Evolutionary conservation across 345 rosid species (phyloP), one percentile per base, ranked within the genome.

Genomic region (Mercurialis annua): DNA sequence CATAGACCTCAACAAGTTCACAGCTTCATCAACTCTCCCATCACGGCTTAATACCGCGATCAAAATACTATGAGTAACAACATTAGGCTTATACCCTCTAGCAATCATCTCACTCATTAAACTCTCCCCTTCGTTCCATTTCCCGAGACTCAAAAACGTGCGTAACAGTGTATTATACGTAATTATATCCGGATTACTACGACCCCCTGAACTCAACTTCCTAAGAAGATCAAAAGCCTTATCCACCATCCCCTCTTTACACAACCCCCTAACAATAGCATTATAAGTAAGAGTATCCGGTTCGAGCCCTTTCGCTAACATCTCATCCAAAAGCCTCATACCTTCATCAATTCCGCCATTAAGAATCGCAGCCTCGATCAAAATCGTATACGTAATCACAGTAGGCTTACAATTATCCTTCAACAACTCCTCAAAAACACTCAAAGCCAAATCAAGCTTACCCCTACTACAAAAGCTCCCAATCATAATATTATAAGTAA

Each of bases 401-500:
- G 85, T 78, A 0, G 97, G 98, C 63, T 74, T 62, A 42, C 96
- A 87, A 38, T 79, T 73, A 69, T 92, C 92, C n/a, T 17, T 72
- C 69, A 90, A 30, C 68, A 88, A 50, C 24, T 88, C 87, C 42
- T 88, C 82, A 68, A 90, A 79, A 62, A 84, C 84, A 73, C 80
- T 77, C 20, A 83, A 65, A 65, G 93, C 97, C 58, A 79, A 73
- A 78, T 75, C 85, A 57, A 88, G 84, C 66, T 86, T 84, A 33
- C 96, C 90, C 73, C 91, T 75, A 43, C 84, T 59, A 72, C 93
- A 88, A 31, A 90, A 84, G 64, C 84, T 83, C 58, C 92, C 90
- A 49, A 92, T 87, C 87, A 90, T 81, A 18, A 88, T 88, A 73
- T 87, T 92, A 63, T 87, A 87, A 2, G 97, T 92, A 4, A 90